Percentiles rank a stretch among this genome's conserved stretches.
phyloP scores from a whole-genome alignment of 805 yeast genomes.

The Wickerhamomyces kurtzmanii region DNA sequence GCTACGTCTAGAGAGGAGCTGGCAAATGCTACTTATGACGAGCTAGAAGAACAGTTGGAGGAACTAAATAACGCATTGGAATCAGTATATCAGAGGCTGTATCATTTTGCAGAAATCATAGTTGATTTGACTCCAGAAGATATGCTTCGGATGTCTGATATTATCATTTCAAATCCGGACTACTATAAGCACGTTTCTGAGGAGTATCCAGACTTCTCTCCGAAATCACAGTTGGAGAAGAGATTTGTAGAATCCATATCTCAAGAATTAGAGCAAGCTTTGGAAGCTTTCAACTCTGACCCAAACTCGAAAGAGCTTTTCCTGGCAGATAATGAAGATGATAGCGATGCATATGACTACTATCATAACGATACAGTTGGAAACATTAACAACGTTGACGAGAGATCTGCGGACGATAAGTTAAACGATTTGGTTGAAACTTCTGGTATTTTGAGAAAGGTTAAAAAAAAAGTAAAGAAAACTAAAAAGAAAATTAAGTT shows the following conservation, averaged over 20 bases:
- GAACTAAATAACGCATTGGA: constrained; percentile 1
- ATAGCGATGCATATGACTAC: no score
- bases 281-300: no score
- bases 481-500: constrained; percentile 7
- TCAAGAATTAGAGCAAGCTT: no score
- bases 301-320: no score
- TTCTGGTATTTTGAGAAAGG: constrained; percentile 7
- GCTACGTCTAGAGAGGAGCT: background rate
- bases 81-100: background rate
- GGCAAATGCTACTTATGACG: background rate
- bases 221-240: no score
- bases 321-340: no score
- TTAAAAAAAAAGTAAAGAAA: constrained; percentile 5
- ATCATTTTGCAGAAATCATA: constrained; percentile 1
- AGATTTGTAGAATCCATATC: no score
- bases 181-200: no score
- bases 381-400: background rate
- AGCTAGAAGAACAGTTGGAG: background rate
- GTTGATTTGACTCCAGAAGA: constrained; percentile 1
- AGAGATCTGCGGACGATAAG: background rate
- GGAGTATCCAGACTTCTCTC: no score
- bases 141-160: constrained; percentile 1
- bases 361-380: no score
- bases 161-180: background rate
- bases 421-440: constrained; percentile 1